These are phyloP conservation scores for Saccharum hybrid DNA, from an alignment of 202 grass and related monocot species.

Conservation along the genomic window DNA sequence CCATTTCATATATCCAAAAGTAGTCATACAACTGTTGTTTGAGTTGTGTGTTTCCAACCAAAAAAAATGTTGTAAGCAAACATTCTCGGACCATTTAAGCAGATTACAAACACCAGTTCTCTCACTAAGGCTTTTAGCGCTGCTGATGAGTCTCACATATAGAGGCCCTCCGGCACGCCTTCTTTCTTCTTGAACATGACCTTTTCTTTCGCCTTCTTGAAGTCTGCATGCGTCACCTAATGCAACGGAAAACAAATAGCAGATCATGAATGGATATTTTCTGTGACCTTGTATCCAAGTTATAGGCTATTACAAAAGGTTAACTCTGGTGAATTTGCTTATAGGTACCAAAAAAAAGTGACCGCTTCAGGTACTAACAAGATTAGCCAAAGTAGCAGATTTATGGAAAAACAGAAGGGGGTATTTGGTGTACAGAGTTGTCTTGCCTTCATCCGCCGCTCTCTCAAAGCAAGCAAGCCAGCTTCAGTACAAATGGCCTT, in stretches of 20 bases:
- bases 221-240: constrained; percentile 85
- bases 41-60: neutral
- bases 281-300: neutral
- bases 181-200: constrained; percentile 99
- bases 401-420: neutral
- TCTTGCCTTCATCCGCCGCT: constrained; percentile 83
- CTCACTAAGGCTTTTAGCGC: constrained; percentile 1
- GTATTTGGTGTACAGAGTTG: constrained; percentile 1
- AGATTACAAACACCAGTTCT: constrained; percentile 30
- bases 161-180: constrained; percentile 87
- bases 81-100: constrained; percentile 4
- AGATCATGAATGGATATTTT: constrained; percentile 11
- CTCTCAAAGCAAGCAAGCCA: constrained; percentile 95
- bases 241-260: constrained; percentile 29
- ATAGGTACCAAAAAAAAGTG: neutral
- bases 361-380: neutral
- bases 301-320: neutral
- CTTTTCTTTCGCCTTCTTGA: constrained; percentile 98
- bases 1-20: constrained; percentile 6
- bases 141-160: constrained; percentile 60
- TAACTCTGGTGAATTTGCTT: neutral
- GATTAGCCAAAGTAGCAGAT: neutral
- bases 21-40: constrained; percentile 1
- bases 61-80: constrained; percentile 11
- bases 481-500: constrained; percentile 97